Conservation (phyloP, 116 monocot species). For the Thalassia testudinum region DNA sequence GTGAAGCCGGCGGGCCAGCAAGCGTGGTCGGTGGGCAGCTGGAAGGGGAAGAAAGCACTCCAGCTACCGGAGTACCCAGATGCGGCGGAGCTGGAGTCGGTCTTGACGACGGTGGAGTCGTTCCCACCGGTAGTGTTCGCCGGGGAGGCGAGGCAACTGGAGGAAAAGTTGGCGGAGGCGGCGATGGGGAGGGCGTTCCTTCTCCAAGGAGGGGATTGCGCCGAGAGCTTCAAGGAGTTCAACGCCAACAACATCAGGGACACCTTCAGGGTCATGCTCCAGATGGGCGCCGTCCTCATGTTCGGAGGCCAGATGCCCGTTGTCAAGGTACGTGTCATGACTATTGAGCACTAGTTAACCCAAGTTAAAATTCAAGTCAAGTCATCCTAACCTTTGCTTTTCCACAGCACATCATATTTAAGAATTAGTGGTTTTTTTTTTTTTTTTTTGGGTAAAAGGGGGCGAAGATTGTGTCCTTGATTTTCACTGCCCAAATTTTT, state of each 20-base stretch:
- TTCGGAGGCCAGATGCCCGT: conserved; percentile 82
- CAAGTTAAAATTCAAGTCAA: too few species aligned
- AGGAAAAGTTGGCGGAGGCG: conserved; percentile 67
- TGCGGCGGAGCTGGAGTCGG: conserved; percentile 30
- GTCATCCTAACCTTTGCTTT: too few species aligned
- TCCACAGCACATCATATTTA: too few species aligned
- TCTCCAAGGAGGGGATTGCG: conserved; percentile 79
- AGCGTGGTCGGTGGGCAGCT: conserved; percentile 52
- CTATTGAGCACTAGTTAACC: too few species aligned
- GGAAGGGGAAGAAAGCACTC: conserved; percentile 50
- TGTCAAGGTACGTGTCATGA: conserved; percentile 30
- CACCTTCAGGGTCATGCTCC: conserved; percentile 62
- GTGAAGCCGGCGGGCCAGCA: conserved; percentile 2
- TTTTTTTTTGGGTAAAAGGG: too few species aligned
- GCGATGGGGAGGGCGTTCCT: conserved; percentile 66
- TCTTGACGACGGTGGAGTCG: conserved; percentile 49
- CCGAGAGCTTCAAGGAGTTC: conserved; percentile 93
- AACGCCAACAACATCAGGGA: conserved; percentile 72
- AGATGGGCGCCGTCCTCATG: conserved; percentile 77
- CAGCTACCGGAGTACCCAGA: conserved; percentile 73
- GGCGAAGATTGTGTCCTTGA: too few species aligned
- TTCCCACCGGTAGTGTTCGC: conserved; percentile 81
- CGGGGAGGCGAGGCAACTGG: conserved; percentile 60
- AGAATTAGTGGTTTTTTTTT: too few species aligned
- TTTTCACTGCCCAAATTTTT: too few species aligned